Base-by-base conservation (phyloP, 2,329 filamentous ascomycete genomes). In the Orbilia quercus region DNA sequence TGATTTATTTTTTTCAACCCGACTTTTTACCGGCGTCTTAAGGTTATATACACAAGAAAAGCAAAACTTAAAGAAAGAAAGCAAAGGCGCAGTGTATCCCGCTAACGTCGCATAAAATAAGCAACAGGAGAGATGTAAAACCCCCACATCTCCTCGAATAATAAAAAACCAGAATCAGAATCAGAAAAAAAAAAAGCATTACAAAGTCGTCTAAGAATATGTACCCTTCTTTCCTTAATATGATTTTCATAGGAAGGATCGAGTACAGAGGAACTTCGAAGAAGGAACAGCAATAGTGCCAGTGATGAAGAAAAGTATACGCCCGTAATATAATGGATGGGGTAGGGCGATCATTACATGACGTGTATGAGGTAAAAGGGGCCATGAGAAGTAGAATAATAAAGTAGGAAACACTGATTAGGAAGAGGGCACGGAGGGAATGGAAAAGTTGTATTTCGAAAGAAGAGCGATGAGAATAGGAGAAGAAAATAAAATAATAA, bases 261-360 rank as follows among this genome's bases (percentile, higher is more conserved):
- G n/a, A 22, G 40, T 40, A 31, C 11, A 2, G n/a, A 9, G 25
- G 25, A 34, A 18, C 28, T 9, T 31, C 5, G 25, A 36, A 11
- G 7, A 12, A 40, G 14, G 23, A 28, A 40, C 12, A 38, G 31
- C 20, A 20, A 40, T 25, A 38, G 31, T 38, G n/a, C 2, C 16
- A n/a, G 16, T 7, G 22, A 48, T 5, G 18, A 48, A 18, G 44
- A 4, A 28, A 51, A 51, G 47, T 51, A 16, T n/a, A 51, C 20
- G 11, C 22, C 20, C 14, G 23, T 4, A 14, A 18, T 51, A 31
- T 22, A 42, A 16, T 11, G n/a, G 7, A 16, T 7, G 18, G n/a
- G n/a, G 18, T 44, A 34, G 11, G 31, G 23, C 34, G 14, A 54
- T n/a, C 64, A 69, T 62, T 60, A 69, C 64, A 69, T 62, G 42